Base-by-base conservation (phyloP, 2,329 filamentous ascomycete genomes). In the Neofusicoccum sp. region DNA sequence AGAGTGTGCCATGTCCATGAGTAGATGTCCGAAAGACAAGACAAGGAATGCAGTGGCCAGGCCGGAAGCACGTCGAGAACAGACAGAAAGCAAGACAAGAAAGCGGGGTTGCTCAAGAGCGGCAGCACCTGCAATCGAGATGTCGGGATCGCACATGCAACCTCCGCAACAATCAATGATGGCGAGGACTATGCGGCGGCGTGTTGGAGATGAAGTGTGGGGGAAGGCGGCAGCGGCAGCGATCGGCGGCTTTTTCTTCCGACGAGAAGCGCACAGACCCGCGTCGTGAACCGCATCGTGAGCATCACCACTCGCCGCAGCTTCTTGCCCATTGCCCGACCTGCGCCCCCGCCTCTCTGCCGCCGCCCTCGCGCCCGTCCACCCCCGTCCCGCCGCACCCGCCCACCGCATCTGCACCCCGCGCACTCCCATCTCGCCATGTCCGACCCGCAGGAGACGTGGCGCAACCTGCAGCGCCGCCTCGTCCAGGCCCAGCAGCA, bases 381-480 rank as follows among this genome's bases (percentile, higher is more conserved):
- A 11, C 11, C 31, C 11, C 39, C 34, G 6, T n/a, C 45, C n/a
- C 31, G 14, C 14, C 54, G 54, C 37, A 12, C 41, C 14, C 29
- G 29, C 11, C 9, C 41, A 14, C 14, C 39, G n/a, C 41, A 9
- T 14, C 14, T 16, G 34, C 39, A 16, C 14, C 36, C 22, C 11
- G 28, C 39, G 34, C 44, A 16, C 34, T 12, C 33, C 22, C 56
- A 12, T 14, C n/a, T 28, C 47, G 16, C 37, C 22, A 61, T 61
- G 59, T 6, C 45, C 52, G 86, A 88, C 74, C 87, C 88, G 59
- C 83, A 85, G 73, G 87, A 91, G 76, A 83, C 87, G 70, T 90
- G 87, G 84, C 81, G 83, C 76, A 83, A 84, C 71, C 79, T 91
- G 68, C 87, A 89, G 78, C 82, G 83, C 71, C 84, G 86, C 66